Conservation (phyloP, 208 protist genomes). For the Acanthamoeba lenticulata region DNA sequence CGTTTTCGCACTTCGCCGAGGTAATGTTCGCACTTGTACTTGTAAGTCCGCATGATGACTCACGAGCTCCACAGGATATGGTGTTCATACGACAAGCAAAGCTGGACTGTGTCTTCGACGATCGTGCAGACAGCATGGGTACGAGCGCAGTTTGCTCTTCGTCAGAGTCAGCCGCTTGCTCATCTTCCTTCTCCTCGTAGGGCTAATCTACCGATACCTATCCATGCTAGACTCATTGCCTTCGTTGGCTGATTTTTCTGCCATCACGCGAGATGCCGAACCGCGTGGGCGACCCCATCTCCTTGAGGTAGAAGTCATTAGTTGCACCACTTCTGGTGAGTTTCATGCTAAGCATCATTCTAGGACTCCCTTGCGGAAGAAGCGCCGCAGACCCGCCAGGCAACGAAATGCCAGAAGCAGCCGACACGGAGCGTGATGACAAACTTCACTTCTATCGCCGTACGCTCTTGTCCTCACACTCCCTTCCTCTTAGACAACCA, state of each 20-base stretch:
- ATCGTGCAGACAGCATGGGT: not conserved
- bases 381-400: too few species aligned
- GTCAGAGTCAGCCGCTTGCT: not conserved
- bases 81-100: constrained; percentile 46
- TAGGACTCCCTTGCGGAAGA: too few species aligned
- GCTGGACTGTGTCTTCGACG: not conserved
- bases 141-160: not conserved
- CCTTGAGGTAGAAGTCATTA: too few species aligned
- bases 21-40: not conserved
- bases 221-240: constrained; percentile 23
- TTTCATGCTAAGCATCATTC: too few species aligned
- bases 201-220: not conserved
- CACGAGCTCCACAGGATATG: not conserved
- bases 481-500: too few species aligned
- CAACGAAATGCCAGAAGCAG: too few species aligned
- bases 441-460: too few species aligned
- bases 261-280: not conserved
- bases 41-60: not conserved
- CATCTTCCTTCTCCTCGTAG: not conserved
- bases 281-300: too few species aligned
- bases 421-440: too few species aligned
- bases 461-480: too few species aligned
- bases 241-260: not conserved
- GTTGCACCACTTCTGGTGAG: too few species aligned
- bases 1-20: constrained; percentile 18